phyloP scores from a whole-genome alignment of 1,139 yeast species.

The Yamadazyma dendronema region DNA sequence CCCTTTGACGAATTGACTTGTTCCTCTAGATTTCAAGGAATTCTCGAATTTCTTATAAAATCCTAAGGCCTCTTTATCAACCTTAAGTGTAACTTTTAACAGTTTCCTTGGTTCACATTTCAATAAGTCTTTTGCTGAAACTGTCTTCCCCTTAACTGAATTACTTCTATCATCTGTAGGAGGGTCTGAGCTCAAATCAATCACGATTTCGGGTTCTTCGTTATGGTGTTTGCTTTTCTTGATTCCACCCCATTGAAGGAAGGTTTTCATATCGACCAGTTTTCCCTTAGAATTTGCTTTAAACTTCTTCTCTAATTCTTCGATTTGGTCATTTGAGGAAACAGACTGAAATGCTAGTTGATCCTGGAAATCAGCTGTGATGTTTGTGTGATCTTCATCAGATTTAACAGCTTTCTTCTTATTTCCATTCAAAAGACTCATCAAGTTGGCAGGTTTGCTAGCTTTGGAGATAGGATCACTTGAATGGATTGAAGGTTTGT shows the following conservation, averaged over 20 bases:
- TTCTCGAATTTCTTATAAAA: slow-evolving; percentile 27
- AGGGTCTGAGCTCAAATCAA: not conserved
- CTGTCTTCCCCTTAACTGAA: slow-evolving; percentile 20
- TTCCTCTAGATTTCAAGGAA: slow-evolving; percentile 29
- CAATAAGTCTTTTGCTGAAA: slow-evolving; percentile 25
- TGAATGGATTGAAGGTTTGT: too few relatives aligned
- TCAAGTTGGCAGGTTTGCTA: not conserved
- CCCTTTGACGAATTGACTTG: slow-evolving; percentile 8
- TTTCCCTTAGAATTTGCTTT: slow-evolving; percentile 17
- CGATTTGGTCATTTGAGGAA: slow-evolving; percentile 2
- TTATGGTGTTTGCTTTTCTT: not conserved
- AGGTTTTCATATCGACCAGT: slow-evolving; percentile 31
- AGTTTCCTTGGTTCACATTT: slow-evolving; percentile 10
- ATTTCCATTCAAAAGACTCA: slow-evolving; percentile 1
- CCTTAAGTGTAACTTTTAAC: slow-evolving; percentile 25
- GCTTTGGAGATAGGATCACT: not conserved
- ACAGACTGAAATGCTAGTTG: not conserved
- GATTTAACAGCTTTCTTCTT: not conserved
- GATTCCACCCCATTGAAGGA: slow-evolving; percentile 10
- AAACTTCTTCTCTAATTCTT: slow-evolving; percentile 35
- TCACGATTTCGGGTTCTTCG: not conserved
- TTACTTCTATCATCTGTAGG: slow-evolving; percentile 13
- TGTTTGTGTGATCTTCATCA: not conserved
- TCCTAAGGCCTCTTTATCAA: slow-evolving; percentile 24
- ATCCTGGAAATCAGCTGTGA: not conserved